Evolutionary conservation across 2,329 filamentous ascomycete species (phyloP).

Genomic region (Calonectria honghensis): DNA sequence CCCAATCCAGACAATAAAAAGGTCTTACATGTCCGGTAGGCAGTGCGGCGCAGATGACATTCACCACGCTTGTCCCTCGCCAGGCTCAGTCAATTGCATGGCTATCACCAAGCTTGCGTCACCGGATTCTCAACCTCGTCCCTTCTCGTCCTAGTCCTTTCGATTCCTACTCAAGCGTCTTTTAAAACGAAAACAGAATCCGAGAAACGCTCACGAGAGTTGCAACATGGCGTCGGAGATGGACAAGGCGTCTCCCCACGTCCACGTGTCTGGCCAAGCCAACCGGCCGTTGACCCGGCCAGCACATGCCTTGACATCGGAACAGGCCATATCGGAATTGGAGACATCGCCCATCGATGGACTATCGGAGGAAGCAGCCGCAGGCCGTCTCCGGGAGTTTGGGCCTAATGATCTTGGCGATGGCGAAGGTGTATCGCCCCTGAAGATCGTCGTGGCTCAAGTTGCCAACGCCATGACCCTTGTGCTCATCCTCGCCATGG

Average conservation of each 20-base stretch:
- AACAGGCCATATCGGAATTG: constrained; percentile 71
- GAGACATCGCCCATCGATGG: constrained; percentile 72
- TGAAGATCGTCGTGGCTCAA: constrained; percentile 77
- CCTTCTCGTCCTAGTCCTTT: too few relatives aligned
- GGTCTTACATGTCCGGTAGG: background rate
- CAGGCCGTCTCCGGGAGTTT: constrained; percentile 69
- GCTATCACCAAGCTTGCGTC: background rate
- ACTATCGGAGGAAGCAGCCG: constrained; percentile 70
- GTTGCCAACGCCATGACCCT: constrained; percentile 81
- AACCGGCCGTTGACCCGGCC: constrained; percentile 69
- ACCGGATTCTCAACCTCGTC: too few relatives aligned
- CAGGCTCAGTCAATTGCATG: background rate
- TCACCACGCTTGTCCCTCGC: background rate
- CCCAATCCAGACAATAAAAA: background rate
- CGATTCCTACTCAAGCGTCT: too few relatives aligned
- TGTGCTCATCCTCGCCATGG: constrained; percentile 74
- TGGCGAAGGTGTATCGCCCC: constrained; percentile 68
- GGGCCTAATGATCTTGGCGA: constrained; percentile 75
- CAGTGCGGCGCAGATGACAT: background rate
- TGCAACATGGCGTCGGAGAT: background rate
- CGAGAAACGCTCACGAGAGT: background rate
- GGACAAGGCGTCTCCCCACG: background rate
- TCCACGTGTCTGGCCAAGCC: constrained; percentile 59
- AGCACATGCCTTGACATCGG: constrained; percentile 72
- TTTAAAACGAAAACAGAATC: too few relatives aligned